A percentile compares a stretch with the other conserved stretches of the same genome.
These are phyloP conservation scores for Kalmusia sp. DNA, from an alignment of 2,329 filamentous ascomycete species.

Conservation along the genomic window DNA sequence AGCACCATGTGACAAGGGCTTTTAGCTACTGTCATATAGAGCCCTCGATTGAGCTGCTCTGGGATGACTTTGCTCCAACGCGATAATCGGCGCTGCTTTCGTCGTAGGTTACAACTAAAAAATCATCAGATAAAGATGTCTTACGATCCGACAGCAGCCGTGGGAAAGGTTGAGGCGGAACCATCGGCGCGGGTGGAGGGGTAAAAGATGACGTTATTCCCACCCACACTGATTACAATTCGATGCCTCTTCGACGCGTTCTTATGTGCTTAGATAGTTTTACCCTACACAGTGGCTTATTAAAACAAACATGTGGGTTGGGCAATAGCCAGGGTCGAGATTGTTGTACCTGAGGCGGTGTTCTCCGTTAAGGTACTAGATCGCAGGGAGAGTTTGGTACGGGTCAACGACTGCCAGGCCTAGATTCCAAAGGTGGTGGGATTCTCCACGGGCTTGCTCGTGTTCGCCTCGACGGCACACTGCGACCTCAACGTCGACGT, in stretches of 20 bases:
- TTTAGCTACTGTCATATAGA: too few relatives aligned
- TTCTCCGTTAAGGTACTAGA: neutral
- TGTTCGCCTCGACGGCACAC: too few relatives aligned
- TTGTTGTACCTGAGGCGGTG: neutral
- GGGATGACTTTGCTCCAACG: too few relatives aligned
- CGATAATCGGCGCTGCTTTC: neutral
- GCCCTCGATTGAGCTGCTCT: too few relatives aligned
- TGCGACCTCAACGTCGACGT: too few relatives aligned
- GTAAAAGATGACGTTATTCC: slow-evolving; percentile 5
- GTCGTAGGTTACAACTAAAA: neutral
- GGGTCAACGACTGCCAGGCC: neutral
- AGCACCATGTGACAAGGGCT: too few relatives aligned
- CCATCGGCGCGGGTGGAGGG: neutral
- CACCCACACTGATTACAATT: neutral
- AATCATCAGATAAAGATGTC: too few relatives aligned
- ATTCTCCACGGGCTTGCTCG: neutral
- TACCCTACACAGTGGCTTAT: neutral
- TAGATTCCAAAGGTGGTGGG: neutral
- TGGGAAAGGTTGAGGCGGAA: neutral
- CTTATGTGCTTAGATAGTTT: neutral
- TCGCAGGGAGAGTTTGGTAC: too few relatives aligned
- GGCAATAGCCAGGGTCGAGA: too few relatives aligned
- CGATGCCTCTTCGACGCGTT: neutral
- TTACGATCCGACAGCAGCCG: neutral
- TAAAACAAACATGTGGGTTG: too few relatives aligned